Base-by-base conservation (phyloP, 352 stramenopile genomes). In the Phytophthora cryptogea region DNA sequence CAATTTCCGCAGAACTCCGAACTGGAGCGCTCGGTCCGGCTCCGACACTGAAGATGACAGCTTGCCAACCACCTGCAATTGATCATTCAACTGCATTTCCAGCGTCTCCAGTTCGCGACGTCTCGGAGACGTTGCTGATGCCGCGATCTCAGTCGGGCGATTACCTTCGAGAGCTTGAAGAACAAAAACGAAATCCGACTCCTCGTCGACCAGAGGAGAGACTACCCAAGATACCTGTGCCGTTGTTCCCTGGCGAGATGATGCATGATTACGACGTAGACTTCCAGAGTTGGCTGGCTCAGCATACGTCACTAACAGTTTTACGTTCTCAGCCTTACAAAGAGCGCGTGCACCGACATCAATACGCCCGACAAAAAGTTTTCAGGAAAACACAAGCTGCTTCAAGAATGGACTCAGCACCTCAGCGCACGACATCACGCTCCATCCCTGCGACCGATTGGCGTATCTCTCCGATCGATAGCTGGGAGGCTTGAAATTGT, bases 151-250 rank as follows among this genome's bases (percentile, higher is more conserved):
- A 41, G 5, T 5, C 7, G 20, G 36, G 26, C 4, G 26, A 23
- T 3, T 36, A 49, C n/a, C 11, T 36, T 20, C 26, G 35, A 23
- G 42, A 36, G 23, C 26, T 35, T 49, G 27, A 23, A 0, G 42
- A 49, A 5, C 42, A 35, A 16, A 35, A 49, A 36, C 23, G 28
- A 33, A 36, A 49, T 26, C 45, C n/a, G 28, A 27, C 45, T 28
- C 28, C 8, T 28, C 27, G 27, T 27, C 13, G 28, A 17, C 45
- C 30, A n/a, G 30, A 30, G 16, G 28, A 20, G 45, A 41, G 30
- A 30, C 28, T 40, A 52, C 7, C 45, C 9, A 52, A 31, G 30
- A 55, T 69, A 11, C 53, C 61, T 14, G 61, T 69, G 32, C 53
- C 61, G 10, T 47, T 69, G 16, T 49, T 40, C 28, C 28, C 49